Base-by-base conservation (phyloP, 495 filamentous ascomycete species). In the Hypoxylon crocopeplum region DNA sequence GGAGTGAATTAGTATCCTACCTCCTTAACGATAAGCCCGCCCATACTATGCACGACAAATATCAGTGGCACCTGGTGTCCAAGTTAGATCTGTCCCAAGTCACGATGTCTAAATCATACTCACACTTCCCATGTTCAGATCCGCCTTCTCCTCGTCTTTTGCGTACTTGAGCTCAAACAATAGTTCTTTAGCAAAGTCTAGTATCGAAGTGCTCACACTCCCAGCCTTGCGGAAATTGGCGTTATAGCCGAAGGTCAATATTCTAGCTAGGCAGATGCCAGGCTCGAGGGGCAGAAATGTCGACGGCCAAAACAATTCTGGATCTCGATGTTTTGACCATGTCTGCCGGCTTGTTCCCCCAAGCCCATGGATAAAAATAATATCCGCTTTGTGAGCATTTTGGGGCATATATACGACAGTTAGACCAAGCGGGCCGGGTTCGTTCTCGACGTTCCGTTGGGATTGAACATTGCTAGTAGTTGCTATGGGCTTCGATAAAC, bases 21-120 rank as follows among this genome's bases (percentile, higher is more conserved):
- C 72, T 79, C 73, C 44, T 81, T 83, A 2, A 76, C 64, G 1
- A 83, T 62, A 0, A 83, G 58, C 57, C 70, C 70, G 59, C 72
- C 38, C 51, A 61, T 50, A 15, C 79, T 60, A 42, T 75, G 72
- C 1, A 58, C 69, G 10, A 73, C 36, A 22, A 75, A 72, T 12
- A 75, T 51, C 0, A 73, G 21, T 0, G 72, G 72, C 12, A 32
- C 32, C 52, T 56, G 21, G 27, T 1, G 15, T 40, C 5, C 25
- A 27, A 30, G 39, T n/a, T 54, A 38, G 17, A 25, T 41, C 7
- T 45, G n/a, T 19, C 13, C 15, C 12, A 24, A 29, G 4, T 24
- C n/a, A n/a, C n/a, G n/a, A 33, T 59, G 25, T n/a, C n/a, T n/a
- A n/a, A n/a, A 32, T 13, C 17, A 22, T 30, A 17, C 25, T 34